These are phyloP conservation scores for Auricularia cornea DNA, from an alignment of 768 basidiomycete genomes.

Conservation along the genomic window DNA sequence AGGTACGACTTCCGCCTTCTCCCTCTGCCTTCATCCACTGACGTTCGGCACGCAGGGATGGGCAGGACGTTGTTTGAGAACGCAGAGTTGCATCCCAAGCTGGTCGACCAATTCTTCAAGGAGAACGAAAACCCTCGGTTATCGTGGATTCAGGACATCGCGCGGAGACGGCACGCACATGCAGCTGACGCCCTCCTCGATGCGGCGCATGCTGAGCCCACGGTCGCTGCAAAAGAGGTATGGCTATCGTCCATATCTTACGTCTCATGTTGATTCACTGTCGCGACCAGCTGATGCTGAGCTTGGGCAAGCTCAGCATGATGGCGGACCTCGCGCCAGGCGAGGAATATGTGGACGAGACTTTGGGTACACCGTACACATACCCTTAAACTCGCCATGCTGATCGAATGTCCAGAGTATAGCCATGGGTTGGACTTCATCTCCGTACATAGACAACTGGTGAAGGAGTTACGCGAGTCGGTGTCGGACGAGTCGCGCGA, in stretches of 20 bases:
- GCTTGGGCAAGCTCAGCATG: constrained; percentile 80
- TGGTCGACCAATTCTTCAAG: constrained; percentile 68
- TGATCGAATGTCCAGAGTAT: constrained; percentile 56
- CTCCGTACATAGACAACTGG: constrained; percentile 67
- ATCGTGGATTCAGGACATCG: constrained; percentile 86
- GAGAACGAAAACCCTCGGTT: constrained; percentile 48
- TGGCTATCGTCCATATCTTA: constrained; percentile 17
- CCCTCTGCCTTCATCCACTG: no score
- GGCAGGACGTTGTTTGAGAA: constrained; percentile 74
- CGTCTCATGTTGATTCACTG: no score
- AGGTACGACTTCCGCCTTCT: no score
- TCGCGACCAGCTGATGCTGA: constrained; percentile 89
- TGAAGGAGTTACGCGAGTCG: constrained; percentile 47
- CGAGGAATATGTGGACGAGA: constrained; percentile 37
- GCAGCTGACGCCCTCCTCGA: constrained; percentile 56
- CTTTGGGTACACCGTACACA: constrained; percentile 29
- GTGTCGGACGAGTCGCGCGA: background rate
- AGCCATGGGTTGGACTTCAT: constrained; percentile 85
- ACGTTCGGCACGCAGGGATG: no score
- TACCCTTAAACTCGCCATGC: background rate
- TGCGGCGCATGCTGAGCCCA: constrained; percentile 50
- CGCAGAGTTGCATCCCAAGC: constrained; percentile 48
- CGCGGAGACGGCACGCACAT: constrained; percentile 51
- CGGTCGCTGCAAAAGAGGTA: constrained; percentile 73
- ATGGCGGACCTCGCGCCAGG: constrained; percentile 53